Base-by-base conservation (phyloP, 441 rosid species). In the Pelargonium myrrhifolium region DNA sequence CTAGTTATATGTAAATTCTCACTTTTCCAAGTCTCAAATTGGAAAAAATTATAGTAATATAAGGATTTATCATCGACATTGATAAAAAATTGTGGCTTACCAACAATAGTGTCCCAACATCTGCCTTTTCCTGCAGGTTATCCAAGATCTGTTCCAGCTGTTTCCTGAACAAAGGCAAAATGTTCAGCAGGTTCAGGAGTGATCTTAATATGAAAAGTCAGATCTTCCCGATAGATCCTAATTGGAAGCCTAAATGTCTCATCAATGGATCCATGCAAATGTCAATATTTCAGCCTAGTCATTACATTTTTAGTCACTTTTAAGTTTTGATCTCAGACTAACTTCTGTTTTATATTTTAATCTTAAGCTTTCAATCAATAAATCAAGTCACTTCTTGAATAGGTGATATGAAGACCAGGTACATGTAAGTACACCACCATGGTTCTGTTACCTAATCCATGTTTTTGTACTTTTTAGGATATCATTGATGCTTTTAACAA, bases 111-210 rank as follows among this genome's bases (percentile, higher is more conserved):
- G 80, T 86, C 68, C 92, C 96, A 28, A 95, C 99, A 76, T 85
- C 99, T 31, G 98, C 97, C 83, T 90, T 95, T 82, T 92, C 99
- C 75, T 89, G 87, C 82, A 92, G 73, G 79, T 84, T 85, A 56
- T 83, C 84, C 47, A 95, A 88, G 77, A 95, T 95, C 68, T 78
- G 92, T 72, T 92, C 99, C 37, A 95, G 78, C 73, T 95, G 99
- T 80, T 89, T 92, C 86, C 97, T 95, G 87, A 14, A 82, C 82
- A 77, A 35, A 70, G 51, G 11, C 62, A 58, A 8, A 51, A 51
- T 51, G 56, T 15, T 51, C 18, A 51, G 21, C 9, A 17, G 17
- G 22, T 51, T 51, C 22, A 51, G 58, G 58, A 51, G 21, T 17
- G 58, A 15, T 12, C 2, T 45, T 45, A 15, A 5, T 15, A 17